Conservation (phyloP, 2,329 filamentous ascomycete genomes). For the Coniochaeta pulveracea region DNA sequence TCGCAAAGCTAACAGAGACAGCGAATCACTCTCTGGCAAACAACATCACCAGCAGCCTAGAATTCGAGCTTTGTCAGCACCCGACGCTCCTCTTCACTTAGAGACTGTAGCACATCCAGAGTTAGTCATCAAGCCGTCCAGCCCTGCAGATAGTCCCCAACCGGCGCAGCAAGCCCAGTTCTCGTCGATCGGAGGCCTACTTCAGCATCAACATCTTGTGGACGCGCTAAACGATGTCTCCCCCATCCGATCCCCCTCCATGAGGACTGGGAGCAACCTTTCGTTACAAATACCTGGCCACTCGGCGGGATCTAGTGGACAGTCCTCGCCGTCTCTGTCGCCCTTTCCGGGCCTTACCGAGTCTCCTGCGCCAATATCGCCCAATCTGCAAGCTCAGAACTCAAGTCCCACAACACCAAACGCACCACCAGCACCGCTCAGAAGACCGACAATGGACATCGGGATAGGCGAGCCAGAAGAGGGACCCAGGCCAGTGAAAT, state of each 20-base stretch:
- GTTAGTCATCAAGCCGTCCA: constrained; percentile 10
- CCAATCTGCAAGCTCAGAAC: constrained; percentile 31
- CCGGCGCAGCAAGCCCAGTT: neutral
- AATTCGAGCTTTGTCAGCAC: constrained; percentile 38
- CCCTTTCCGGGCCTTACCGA: constrained; percentile 64
- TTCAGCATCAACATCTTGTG: too few relatives aligned
- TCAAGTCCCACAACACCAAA: constrained; percentile 37
- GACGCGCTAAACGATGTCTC: too few relatives aligned
- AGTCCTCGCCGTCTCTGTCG: constrained; percentile 36
- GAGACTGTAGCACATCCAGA: constrained; percentile 27
- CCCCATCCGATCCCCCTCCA: constrained; percentile 6
- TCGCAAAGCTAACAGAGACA: constrained; percentile 15
- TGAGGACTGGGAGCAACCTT: constrained; percentile 15
- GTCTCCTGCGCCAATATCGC: constrained; percentile 33
- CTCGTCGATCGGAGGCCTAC: neutral
- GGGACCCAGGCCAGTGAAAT: constrained; percentile 41
- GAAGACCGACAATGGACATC: constrained; percentile 23
- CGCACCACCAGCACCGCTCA: too few relatives aligned
- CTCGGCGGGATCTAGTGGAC: constrained; percentile 27
- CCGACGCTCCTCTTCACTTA: constrained; percentile 23
- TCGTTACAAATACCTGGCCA: constrained; percentile 36
- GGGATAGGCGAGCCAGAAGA: constrained; percentile 27
- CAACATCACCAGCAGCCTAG: too few relatives aligned
- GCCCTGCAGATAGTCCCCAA: constrained; percentile 6
- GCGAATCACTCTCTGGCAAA: too few relatives aligned